These are phyloP conservation scores for Colletotrichum eremochloae DNA, from an alignment of 2,329 filamentous ascomycete genomes.

Conservation along the genomic window DNA sequence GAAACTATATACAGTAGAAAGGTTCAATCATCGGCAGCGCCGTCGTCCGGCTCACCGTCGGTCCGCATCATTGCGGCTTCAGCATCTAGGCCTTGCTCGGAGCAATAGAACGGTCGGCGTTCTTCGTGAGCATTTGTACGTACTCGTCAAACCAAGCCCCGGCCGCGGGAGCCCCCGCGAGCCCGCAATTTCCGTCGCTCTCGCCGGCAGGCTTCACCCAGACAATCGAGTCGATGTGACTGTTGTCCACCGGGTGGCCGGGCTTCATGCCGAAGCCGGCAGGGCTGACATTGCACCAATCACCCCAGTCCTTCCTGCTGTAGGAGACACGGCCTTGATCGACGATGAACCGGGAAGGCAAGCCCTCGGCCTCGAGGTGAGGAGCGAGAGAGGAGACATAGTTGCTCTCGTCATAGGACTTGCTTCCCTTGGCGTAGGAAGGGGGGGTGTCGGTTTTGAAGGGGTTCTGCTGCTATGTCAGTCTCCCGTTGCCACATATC, in stretches of 20 bases:
- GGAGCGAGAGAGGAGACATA: constrained; percentile 56
- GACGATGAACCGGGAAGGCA: constrained; percentile 60
- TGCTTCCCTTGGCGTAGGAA: constrained; percentile 57
- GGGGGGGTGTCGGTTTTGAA: constrained; percentile 55
- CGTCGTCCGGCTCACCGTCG: neutral
- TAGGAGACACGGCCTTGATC: constrained; percentile 59
- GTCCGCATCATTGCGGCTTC: too few species aligned
- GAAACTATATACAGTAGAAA: neutral
- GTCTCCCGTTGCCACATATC: neutral
- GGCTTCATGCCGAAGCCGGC: constrained; percentile 56
- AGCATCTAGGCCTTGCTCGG: constrained; percentile 1
- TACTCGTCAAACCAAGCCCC: constrained; percentile 59
- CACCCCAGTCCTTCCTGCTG: constrained; percentile 55
- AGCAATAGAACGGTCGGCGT: constrained; percentile 49
- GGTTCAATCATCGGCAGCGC: neutral
- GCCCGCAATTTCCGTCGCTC: constrained; percentile 57
- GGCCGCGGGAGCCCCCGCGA: constrained; percentile 53
- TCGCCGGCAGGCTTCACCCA: constrained; percentile 62
- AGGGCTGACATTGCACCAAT: constrained; percentile 60
- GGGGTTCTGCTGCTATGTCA: constrained; percentile 42
- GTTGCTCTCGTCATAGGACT: constrained; percentile 57
- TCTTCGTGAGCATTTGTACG: constrained; percentile 56
- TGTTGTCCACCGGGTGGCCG: constrained; percentile 53
- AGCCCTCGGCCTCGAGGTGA: constrained; percentile 53
- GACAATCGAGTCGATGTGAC: constrained; percentile 57